phyloP scores from a whole-genome alignment of 345 rosid genomes.

The Salix exigua region DNA sequence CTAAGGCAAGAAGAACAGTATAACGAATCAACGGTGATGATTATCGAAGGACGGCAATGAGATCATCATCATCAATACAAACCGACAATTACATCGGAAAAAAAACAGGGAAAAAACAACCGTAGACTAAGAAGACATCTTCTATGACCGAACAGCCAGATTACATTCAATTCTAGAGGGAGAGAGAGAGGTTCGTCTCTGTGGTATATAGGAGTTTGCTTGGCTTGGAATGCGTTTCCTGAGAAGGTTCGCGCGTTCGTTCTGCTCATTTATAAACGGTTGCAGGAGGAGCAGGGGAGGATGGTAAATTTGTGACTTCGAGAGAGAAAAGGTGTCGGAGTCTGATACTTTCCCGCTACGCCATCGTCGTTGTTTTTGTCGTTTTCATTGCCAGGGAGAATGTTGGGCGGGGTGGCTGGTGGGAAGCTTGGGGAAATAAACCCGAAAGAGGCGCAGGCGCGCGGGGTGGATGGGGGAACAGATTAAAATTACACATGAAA shows the following conservation, averaged over 20 bases:
- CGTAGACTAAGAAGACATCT: not conserved
- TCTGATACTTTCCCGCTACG: not conserved
- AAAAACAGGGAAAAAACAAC: not conserved
- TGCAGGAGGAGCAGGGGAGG: not conserved
- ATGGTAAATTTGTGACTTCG: not conserved
- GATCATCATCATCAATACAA: slow-evolving; percentile 8
- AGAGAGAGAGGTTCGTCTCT: not conserved
- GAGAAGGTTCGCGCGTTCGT: not conserved
- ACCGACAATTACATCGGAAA: slow-evolving; percentile 5
- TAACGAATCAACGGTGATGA: not conserved
- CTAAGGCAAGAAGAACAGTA: not conserved
- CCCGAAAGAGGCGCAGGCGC: not conserved
- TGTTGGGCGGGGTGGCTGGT: not conserved
- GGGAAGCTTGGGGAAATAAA: not conserved
- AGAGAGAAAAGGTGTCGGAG: not conserved
- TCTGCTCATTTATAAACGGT: slow-evolving; percentile 1
- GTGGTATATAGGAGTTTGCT: not conserved
- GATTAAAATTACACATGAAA: not conserved
- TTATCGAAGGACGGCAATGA: slow-evolving; percentile 15
- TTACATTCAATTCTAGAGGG: not conserved
- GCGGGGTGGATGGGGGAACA: not conserved
- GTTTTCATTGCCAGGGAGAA: not conserved
- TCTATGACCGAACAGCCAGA: not conserved
- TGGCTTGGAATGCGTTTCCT: slow-evolving; percentile 29
- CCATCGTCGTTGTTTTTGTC: not conserved